phyloP scores from a whole-genome alignment of 176 grass and related monocot genomes.

The Aegilops bicornis region DNA sequence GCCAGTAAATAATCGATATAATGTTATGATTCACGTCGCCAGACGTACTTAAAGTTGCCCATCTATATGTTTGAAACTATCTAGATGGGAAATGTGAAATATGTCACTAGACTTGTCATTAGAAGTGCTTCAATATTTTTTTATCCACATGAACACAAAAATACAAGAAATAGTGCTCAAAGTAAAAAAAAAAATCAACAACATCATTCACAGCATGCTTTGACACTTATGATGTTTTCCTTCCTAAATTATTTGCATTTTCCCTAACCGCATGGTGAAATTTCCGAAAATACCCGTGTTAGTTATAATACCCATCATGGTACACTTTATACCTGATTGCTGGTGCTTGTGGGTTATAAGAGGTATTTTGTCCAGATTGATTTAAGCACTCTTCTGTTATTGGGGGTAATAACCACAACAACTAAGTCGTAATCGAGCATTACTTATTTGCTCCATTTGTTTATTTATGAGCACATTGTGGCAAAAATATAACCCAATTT shows the following conservation, averaged over 20 bases:
- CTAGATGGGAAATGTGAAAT: background rate
- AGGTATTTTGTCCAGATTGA: background rate
- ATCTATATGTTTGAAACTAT: background rate
- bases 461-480: slow-evolving; percentile 16
- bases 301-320: background rate
- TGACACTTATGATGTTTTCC: background rate
- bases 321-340: background rate
- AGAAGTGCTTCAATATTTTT: background rate
- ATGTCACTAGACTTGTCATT: background rate
- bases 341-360: background rate
- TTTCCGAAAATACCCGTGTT: background rate
- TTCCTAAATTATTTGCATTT: background rate
- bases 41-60: background rate
- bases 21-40: background rate
- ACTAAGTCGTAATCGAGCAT: background rate
- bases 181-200: background rate
- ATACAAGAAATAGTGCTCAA: background rate
- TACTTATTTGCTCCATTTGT: background rate
- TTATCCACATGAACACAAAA: background rate
- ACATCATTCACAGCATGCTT: background rate
- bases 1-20: background rate
- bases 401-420: background rate
- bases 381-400: background rate
- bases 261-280: background rate
- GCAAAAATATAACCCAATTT: background rate